Percentiles rank a stretch among this genome's conserved stretches.
These are phyloP conservation scores for Cyberlindnera sargentensis DNA, from an alignment of 805 yeast genomes.

Conservation along the genomic window DNA sequence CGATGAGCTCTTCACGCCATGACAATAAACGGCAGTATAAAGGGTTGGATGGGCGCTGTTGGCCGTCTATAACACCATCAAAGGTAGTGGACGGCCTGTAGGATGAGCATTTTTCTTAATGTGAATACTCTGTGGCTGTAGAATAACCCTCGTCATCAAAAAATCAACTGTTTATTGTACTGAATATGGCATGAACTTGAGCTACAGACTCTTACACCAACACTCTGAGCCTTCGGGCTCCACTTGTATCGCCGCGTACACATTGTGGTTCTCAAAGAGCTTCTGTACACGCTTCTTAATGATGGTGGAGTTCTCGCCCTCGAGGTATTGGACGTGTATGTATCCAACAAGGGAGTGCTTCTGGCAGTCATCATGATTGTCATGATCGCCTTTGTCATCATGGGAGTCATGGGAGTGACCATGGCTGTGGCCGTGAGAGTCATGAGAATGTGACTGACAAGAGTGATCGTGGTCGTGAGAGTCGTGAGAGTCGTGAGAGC, in stretches of 20 bases:
- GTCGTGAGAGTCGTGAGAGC: slow-evolving; percentile 3
- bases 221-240: slow-evolving; percentile 58
- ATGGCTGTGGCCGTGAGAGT: slow-evolving; percentile 3
- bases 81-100: too few relatives aligned
- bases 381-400: slow-evolving; percentile 8
- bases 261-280: slow-evolving; percentile 41
- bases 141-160: neutral
- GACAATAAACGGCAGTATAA: too few relatives aligned
- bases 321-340: slow-evolving; percentile 66
- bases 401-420: neutral
- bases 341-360: slow-evolving; percentile 53
- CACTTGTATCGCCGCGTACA: slow-evolving; percentile 57
- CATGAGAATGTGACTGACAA: slow-evolving; percentile 2
- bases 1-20: too few relatives aligned
- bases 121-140: neutral
- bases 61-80: too few relatives aligned
- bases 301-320: slow-evolving; percentile 57
- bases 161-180: neutral
- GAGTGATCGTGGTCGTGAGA: slow-evolving; percentile 3
- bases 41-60: too few relatives aligned
- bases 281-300: slow-evolving; percentile 55
- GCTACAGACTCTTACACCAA: slow-evolving; percentile 42
- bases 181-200: neutral
- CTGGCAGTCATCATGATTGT: slow-evolving; percentile 14
- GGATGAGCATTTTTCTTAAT: neutral